Base-by-base conservation (phyloP, 2,329 filamentous ascomycete genomes). In the Cladosporium sp. region DNA sequence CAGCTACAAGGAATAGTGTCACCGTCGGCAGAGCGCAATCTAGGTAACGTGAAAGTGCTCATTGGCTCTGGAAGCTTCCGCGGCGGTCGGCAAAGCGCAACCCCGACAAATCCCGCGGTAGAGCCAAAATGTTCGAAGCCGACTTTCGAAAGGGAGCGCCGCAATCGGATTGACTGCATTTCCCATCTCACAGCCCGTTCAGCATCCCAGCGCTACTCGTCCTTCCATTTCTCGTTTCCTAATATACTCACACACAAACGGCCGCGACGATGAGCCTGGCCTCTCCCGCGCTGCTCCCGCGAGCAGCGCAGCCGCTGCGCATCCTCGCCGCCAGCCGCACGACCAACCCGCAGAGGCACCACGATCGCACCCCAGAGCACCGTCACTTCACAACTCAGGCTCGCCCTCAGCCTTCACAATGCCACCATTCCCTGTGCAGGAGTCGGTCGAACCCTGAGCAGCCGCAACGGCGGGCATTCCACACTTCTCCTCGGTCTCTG, bases 401-500 rank as follows among this genome's bases (percentile, higher is more conserved):
- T 18, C 55, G 52, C 38, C 49, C 56, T 9, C 50, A 54, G 19
- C 54, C 40, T 32, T 56, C 50, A 53, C 35, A 41, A 46, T 58
- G 18, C 42, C 48, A 41, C 50, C 46, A 49, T 53, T 53, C 53
- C 43, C 50, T 46, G 48, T 34, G 54, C 38, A 51, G 58, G 37
- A 43, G 49, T 31, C 52, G 54, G 32, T 58, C 61, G 6, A 61
- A 60, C 46, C 63, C 65, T 48, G 55, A 65, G 28, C 56, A 49
- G 38, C 16, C 42, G 33, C 54, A 58, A 35, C 56, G 54, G 32
- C 60, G 62, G 38, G 37, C 56, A 32, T 87, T 85, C 68, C 84
- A 85, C 67, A 81, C 82, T 19, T 85, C 84, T 42, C 66, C 70
- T 42, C 71, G 70, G 42, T 62, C 69, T 5, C 66, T 75, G 18